Evolutionary conservation across 2,329 filamentous ascomycete genomes (phyloP).

Genomic region (Pseudopyrenochaeta lycopersici): DNA sequence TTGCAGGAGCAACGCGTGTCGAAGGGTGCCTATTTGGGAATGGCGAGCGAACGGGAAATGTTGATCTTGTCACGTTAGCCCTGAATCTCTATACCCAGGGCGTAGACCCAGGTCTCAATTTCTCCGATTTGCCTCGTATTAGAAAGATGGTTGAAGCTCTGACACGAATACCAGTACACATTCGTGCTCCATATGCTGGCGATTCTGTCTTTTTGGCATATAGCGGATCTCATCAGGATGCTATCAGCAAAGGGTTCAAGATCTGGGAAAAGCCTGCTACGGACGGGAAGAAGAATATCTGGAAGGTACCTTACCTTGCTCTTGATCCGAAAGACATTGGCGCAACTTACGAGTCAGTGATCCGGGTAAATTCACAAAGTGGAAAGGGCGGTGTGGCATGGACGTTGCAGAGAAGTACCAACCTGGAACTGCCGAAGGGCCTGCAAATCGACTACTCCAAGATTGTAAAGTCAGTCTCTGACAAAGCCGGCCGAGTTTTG

Average conservation of each 20-base stretch:
- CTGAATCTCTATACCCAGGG: slow-evolving; percentile 98
- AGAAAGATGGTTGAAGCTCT: slow-evolving; percentile 90
- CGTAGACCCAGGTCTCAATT: slow-evolving; percentile 84
- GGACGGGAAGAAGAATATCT: slow-evolving; percentile 73
- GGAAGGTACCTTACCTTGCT: slow-evolving; percentile 91
- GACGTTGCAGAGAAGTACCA: slow-evolving; percentile 88
- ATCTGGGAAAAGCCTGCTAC: slow-evolving; percentile 68
- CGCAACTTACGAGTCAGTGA: slow-evolving; percentile 94
- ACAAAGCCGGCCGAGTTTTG: slow-evolving; percentile 83
- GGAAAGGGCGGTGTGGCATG: slow-evolving; percentile 95
- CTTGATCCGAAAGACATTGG: slow-evolving; percentile 94
- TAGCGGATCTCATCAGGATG: slow-evolving; percentile 91
- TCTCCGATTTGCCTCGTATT: slow-evolving; percentile 84
- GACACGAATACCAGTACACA: slow-evolving; percentile 94
- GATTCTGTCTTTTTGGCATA: slow-evolving; percentile 91
- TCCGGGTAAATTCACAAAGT: slow-evolving; percentile 95
- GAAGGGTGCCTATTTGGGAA: slow-evolving; percentile 96
- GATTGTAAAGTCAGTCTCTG: slow-evolving; percentile 83
- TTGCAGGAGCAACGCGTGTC: slow-evolving; percentile 94
- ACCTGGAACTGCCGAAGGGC: slow-evolving; percentile 91
- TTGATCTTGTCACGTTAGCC: slow-evolving; percentile 90
- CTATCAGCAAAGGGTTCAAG: slow-evolving; percentile 92
- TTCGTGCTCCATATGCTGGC: slow-evolving; percentile 88
- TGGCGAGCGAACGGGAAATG: slow-evolving; percentile 93
- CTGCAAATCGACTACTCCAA: slow-evolving; percentile 91